Conservation (phyloP, 441 rosid species). For the Euphorbia celastroides region DNA sequence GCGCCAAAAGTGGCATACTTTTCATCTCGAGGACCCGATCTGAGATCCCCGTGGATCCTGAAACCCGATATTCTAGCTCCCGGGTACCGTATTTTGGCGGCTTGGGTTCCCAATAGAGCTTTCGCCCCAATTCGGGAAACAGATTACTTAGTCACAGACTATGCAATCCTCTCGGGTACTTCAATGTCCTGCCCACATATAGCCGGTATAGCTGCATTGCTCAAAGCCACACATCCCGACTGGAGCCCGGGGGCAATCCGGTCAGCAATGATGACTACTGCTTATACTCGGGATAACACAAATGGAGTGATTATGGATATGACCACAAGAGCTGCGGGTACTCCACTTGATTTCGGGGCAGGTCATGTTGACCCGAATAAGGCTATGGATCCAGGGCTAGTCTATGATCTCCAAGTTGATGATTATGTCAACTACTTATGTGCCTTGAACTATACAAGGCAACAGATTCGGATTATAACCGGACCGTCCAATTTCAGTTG, state of each 20-base stretch:
- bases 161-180: constrained; percentile 35
- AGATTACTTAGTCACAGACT: constrained; percentile 28
- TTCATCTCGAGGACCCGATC: constrained; percentile 36
- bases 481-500: constrained; percentile 31
- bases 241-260: constrained; percentile 43
- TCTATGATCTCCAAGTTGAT: constrained; percentile 32
- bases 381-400: constrained; percentile 42
- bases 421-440: constrained; percentile 40
- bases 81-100: constrained; percentile 31
- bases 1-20: constrained; percentile 34
- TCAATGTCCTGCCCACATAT: constrained; percentile 45
- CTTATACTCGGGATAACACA: constrained; percentile 25
- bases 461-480: constrained; percentile 28
- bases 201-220: constrained; percentile 32
- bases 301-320: constrained; percentile 24
- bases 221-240: constrained; percentile 31
- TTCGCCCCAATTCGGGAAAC: constrained; percentile 20
- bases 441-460: constrained; percentile 35
- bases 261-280: constrained; percentile 44
- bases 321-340: constrained; percentile 27
- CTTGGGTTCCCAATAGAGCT: constrained; percentile 40
- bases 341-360: constrained; percentile 47
- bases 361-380: constrained; percentile 40
- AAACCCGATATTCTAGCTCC: constrained; percentile 46
- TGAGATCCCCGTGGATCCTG: constrained; percentile 36